These are phyloP conservation scores for Rhizoclosmatium globosum DNA, from an alignment of 192 early-diverging fungal species.

Conservation along the genomic window DNA sequence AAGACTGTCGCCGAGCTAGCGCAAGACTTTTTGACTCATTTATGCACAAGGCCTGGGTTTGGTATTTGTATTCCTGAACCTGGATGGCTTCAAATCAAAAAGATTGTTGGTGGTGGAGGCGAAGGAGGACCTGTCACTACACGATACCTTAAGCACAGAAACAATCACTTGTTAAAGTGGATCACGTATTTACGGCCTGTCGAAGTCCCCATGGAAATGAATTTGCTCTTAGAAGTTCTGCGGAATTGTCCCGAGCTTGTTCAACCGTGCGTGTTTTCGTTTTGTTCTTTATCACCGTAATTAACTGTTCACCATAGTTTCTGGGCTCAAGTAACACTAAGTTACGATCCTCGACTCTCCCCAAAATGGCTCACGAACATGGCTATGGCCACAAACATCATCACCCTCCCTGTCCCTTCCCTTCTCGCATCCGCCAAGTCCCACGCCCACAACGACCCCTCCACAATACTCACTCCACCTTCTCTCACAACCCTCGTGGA, in stretches of 20 bases:
- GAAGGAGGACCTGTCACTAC: background rate
- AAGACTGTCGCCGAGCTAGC: constrained; percentile 64
- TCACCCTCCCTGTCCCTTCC: constrained; percentile 68
- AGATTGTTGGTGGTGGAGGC: background rate
- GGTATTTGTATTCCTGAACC: constrained; percentile 79
- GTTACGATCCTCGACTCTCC: constrained; percentile 78
- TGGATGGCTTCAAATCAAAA: constrained; percentile 75
- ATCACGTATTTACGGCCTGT: constrained; percentile 65
- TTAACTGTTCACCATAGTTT: constrained; percentile 54
- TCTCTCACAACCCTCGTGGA: constrained; percentile 63
- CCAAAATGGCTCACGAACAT: constrained; percentile 81
- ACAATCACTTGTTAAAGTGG: constrained; percentile 54
- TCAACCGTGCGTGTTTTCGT: constrained; percentile 61
- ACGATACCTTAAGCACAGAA: constrained; percentile 18
- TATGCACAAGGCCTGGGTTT: constrained; percentile 74
- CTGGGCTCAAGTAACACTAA: constrained; percentile 65
- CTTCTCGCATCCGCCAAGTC: constrained; percentile 13
- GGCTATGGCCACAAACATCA: constrained; percentile 74
- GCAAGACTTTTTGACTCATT: constrained; percentile 76
- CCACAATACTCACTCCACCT: constrained; percentile 62
- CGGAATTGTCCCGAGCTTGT: constrained; percentile 77
- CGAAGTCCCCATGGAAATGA: constrained; percentile 72
- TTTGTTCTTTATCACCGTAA: background rate
- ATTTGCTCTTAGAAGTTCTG: constrained; percentile 70
- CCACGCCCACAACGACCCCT: constrained; percentile 3